Evolutionary conservation across 192 early-diverging fungal species (phyloP), one percentile per base, ranked within the genome.

Genomic region (Coemansia sp.): DNA sequence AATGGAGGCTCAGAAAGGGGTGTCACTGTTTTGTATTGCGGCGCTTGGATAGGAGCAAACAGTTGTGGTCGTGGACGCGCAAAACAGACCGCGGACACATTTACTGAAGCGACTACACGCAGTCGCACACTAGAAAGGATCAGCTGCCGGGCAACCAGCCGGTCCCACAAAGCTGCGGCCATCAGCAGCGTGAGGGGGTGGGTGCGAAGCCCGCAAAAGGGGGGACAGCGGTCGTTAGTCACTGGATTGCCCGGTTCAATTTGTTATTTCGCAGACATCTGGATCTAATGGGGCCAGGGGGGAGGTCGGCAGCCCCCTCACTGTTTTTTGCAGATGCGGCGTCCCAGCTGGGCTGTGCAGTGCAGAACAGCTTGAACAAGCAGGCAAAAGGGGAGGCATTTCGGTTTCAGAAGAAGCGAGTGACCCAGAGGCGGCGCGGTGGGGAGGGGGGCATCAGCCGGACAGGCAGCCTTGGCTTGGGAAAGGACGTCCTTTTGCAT

Each of bases 361-460:
- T 17, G 41, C 41, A 43, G 34, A 43, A 9, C 14, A 43, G 34
- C 34, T 8, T 3, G 10, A 35, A 35, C 29, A n/a, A 29, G 28
- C 28, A 29, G 19, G 38, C 38, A 39, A 39, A 17, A 14, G 17
- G 19, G 17, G 15, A 39, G 38, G 38, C 17, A 15, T 5, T 39
- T 39, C 17, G 38, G 38, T 39, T 39, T 39, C 41, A 23, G 22
- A 25, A 26, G 12, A 26, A 12, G 43, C 26, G 25, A 25, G 14
- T 45, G 43, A 45, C 43, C 43, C 43, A 43, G 17, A 43, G 22
- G 41, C 7, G 20, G 23, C 22, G 43, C 43, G 43, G 43, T n/a
- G 22, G 41, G 41, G 41, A 43, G 41, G 21, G 41, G 10, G 43
- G 22, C 22, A 25, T 23, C 43, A 45, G 43, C 23, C 2, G 43